Conservation (phyloP, 306 rosid species). For the Oxytropis ochrocephala region DNA sequence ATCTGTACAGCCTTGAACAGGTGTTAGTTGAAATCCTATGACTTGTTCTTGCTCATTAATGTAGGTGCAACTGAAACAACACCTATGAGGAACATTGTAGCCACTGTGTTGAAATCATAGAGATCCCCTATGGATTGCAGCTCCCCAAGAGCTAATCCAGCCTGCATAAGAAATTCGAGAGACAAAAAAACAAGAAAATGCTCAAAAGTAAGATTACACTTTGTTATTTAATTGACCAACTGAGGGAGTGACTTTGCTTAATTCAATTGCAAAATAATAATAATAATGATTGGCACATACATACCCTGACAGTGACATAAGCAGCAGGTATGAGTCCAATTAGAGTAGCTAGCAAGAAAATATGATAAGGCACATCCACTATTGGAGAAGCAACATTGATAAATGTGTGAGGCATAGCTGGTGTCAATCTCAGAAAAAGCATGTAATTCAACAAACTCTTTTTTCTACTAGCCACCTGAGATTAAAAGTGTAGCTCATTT, state of each 20-base stretch:
- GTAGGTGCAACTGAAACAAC: constrained; percentile 72
- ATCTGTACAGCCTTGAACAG: neutral
- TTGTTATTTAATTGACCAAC: too few relatives aligned
- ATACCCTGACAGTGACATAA: constrained; percentile 86
- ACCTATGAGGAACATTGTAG: constrained; percentile 79
- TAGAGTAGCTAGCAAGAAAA: constrained; percentile 63
- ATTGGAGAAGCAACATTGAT: constrained; percentile 91
- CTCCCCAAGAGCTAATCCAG: constrained; percentile 88
- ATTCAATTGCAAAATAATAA: neutral
- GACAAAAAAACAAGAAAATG: neutral
- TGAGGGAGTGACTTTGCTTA: too few relatives aligned
- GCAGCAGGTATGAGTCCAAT: constrained; percentile 89
- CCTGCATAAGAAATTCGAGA: constrained; percentile 37
- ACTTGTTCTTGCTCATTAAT: constrained; percentile 48
- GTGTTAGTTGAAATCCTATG: constrained; percentile 25
- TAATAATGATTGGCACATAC: neutral
- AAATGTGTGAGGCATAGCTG: constrained; percentile 81
- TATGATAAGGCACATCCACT: constrained; percentile 84
- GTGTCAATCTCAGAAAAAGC: constrained; percentile 88
- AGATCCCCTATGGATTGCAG: constrained; percentile 72
- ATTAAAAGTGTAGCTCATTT: constrained; percentile 6
- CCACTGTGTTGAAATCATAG: constrained; percentile 81
- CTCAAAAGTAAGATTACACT: too few relatives aligned
- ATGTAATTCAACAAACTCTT: constrained; percentile 71
- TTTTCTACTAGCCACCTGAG: constrained; percentile 76